These are phyloP conservation scores for Malus orientalis DNA, from an alignment of 306 rosid species.

Conservation along the genomic window DNA sequence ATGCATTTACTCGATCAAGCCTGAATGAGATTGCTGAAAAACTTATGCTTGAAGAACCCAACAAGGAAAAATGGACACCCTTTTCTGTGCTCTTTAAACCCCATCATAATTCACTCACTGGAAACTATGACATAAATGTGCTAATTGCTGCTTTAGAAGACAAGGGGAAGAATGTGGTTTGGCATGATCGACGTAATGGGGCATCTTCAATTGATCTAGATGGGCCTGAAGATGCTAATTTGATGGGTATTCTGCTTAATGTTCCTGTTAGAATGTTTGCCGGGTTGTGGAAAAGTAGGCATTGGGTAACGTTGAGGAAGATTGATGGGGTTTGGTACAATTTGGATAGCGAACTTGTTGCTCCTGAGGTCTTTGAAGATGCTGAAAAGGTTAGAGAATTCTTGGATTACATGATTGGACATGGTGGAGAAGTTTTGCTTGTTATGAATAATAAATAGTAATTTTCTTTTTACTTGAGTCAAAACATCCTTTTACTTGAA, in stretches of 20 bases:
- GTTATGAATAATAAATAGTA: conserved; percentile 51
- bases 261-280: conserved; percentile 47
- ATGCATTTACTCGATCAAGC: conserved; percentile 49
- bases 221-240: conserved; percentile 38
- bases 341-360: conserved; percentile 76
- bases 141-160: conserved; percentile 68
- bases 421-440: conserved; percentile 76
- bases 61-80: conserved; percentile 54
- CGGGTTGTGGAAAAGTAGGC: conserved; percentile 83
- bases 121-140: conserved; percentile 89
- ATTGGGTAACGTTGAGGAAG: conserved; percentile 76
- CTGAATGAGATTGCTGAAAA: conserved; percentile 70
- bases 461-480: conserved; percentile 14
- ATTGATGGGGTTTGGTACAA: conserved; percentile 62
- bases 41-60: conserved; percentile 46
- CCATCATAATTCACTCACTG: conserved; percentile 72
- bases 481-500: conserved; percentile 4
- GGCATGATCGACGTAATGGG: conserved; percentile 70
- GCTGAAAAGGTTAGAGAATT: conserved; percentile 40
- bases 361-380: conserved; percentile 50
- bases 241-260: conserved; percentile 86
- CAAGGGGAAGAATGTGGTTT: conserved; percentile 60
- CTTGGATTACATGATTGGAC: conserved; percentile 47
- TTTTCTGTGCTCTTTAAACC: conserved; percentile 58
- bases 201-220: conserved; percentile 63